phyloP scores from a whole-genome alignment of 2,329 filamentous ascomycete genomes.

The Exserohilum rostratum region DNA sequence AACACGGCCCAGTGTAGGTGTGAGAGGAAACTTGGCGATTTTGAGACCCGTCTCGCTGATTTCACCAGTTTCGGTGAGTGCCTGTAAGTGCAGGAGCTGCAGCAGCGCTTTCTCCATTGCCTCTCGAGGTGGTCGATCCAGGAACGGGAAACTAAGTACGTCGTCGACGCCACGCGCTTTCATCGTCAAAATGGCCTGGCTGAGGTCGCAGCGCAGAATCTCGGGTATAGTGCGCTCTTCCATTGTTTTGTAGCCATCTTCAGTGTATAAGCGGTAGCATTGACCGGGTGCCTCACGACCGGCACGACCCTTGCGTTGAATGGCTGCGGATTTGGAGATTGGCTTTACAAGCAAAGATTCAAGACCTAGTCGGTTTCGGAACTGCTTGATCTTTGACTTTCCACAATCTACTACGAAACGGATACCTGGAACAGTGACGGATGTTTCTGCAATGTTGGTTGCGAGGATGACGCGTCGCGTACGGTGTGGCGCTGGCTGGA shows the following conservation, averaged over 20 bases:
- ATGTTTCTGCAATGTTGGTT: slow-evolving; percentile 99
- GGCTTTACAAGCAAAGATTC: slow-evolving; percentile 89
- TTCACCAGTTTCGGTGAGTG: slow-evolving; percentile 71
- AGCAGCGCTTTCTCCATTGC: slow-evolving; percentile 81
- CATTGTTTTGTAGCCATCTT: slow-evolving; percentile 72
- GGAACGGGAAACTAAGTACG: slow-evolving; percentile 80
- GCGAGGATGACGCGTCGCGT: slow-evolving; percentile 90
- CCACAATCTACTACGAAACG: slow-evolving; percentile 90
- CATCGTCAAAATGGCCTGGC: slow-evolving; percentile 87
- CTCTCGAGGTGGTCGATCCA: slow-evolving; percentile 79
- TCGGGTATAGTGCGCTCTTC: slow-evolving; percentile 81
- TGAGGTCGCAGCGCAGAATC: slow-evolving; percentile 86
- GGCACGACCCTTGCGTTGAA: slow-evolving; percentile 88
- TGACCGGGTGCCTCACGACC: slow-evolving; percentile 90
- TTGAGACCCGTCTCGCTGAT: slow-evolving; percentile 77
- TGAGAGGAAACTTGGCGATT: slow-evolving; percentile 83
- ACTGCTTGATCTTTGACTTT: slow-evolving; percentile 94
- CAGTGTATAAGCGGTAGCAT: slow-evolving; percentile 87
- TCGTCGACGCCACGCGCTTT: slow-evolving; percentile 88
- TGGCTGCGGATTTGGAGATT: slow-evolving; percentile 90
- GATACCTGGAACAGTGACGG: slow-evolving; percentile 92
- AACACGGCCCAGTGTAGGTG: slow-evolving; percentile 80
- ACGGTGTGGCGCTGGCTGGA: slow-evolving; percentile 72
- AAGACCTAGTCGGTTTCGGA: slow-evolving; percentile 80
- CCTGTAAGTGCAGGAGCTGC: slow-evolving; percentile 78